These are phyloP conservation scores for Saccharomycopsis guyanensis DNA, from an alignment of 805 yeast species.

Conservation along the genomic window DNA sequence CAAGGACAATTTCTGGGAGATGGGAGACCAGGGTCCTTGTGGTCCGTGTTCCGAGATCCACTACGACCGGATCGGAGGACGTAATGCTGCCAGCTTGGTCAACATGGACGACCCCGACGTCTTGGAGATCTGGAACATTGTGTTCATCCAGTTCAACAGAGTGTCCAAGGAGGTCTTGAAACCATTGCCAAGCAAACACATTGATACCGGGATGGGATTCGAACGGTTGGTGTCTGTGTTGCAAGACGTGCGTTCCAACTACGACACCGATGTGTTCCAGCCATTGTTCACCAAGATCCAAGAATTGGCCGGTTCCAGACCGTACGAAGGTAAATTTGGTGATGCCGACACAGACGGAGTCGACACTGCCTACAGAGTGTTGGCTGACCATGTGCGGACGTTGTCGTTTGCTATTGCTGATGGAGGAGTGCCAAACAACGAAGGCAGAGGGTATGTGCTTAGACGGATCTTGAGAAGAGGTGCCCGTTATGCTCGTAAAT, in stretches of 20 bases:
- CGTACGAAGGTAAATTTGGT: slow-evolving; percentile 89
- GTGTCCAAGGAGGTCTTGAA: slow-evolving; percentile 77
- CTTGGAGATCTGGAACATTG: slow-evolving; percentile 95
- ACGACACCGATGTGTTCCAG: slow-evolving; percentile 93
- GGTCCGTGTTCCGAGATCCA: slow-evolving; percentile 99
- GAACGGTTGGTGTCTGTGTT: slow-evolving; percentile 93
- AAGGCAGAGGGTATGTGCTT: slow-evolving; percentile 97
- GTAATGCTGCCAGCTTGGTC: slow-evolving; percentile 87
- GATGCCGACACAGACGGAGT: slow-evolving; percentile 88
- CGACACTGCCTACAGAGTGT: slow-evolving; percentile 95
- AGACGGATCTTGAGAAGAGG: slow-evolving; percentile 98
- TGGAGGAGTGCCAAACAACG: slow-evolving; percentile 99
- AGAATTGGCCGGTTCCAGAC: slow-evolving; percentile 88
- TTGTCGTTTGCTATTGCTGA: slow-evolving; percentile 93
- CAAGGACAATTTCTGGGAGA: slow-evolving; percentile 97
- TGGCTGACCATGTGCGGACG: slow-evolving; percentile 98
- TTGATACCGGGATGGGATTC: slow-evolving; percentile 98
- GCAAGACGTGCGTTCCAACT: slow-evolving; percentile 87
- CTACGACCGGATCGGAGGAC: slow-evolving; percentile 96
- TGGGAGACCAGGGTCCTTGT: slow-evolving; percentile 99
- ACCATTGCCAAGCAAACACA: slow-evolving; percentile 86
- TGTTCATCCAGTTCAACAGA: slow-evolving; percentile 93
- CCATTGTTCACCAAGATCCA: slow-evolving; percentile 83
- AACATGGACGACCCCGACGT: slow-evolving; percentile 98
- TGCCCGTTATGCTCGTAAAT: slow-evolving; percentile 92